A percentile compares a stretch with the other conserved stretches of the same genome.
phyloP scores from a whole-genome alignment of 371 early-diverging fungal species.

The Lichtheimia ornata region DNA sequence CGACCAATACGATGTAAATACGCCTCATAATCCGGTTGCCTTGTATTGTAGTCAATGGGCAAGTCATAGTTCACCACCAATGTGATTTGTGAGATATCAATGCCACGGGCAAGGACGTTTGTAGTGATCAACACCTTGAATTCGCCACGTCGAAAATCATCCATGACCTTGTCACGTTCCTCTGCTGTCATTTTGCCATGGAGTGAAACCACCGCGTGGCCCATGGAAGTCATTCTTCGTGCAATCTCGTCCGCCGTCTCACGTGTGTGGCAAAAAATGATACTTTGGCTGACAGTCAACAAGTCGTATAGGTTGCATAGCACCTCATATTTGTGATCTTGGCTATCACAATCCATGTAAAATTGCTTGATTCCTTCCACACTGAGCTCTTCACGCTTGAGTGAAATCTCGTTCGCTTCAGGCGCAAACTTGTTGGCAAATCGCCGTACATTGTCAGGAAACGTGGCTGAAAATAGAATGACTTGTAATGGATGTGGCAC shows the following conservation, averaged over 20 bases:
- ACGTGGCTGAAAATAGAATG: slow-evolving; percentile 97
- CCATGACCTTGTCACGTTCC: slow-evolving; percentile 92
- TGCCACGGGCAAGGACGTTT: slow-evolving; percentile 96
- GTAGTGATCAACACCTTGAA: slow-evolving; percentile 96
- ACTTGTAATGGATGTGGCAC: slow-evolving; percentile 54
- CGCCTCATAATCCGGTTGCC: slow-evolving; percentile 85
- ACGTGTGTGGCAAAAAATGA: slow-evolving; percentile 92
- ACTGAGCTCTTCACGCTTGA: slow-evolving; percentile 88
- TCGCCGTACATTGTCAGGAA: slow-evolving; percentile 75
- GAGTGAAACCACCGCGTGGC: slow-evolving; percentile 83
- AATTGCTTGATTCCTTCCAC: slow-evolving; percentile 97
- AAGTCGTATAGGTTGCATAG: slow-evolving; percentile 88
- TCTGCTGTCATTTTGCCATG: slow-evolving; percentile 84
- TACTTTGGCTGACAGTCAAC: slow-evolving; percentile 95
- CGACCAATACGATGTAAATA: slow-evolving; percentile 99
- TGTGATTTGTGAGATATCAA: slow-evolving; percentile 96
- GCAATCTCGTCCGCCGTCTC: slow-evolving; percentile 86
- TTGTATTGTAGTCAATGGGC: slow-evolving; percentile 62
- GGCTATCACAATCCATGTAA: slow-evolving; percentile 89
- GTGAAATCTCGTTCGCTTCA: slow-evolving; percentile 81
- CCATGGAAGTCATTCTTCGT: slow-evolving; percentile 76
- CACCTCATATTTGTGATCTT: slow-evolving; percentile 83
- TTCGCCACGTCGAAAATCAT: slow-evolving; percentile 88
- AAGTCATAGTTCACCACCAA: slow-evolving; percentile 98
- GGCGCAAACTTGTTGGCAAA: slow-evolving; percentile 85